Conservation (phyloP, 768 basidiomycete species). For the Amanita muscaria region DNA sequence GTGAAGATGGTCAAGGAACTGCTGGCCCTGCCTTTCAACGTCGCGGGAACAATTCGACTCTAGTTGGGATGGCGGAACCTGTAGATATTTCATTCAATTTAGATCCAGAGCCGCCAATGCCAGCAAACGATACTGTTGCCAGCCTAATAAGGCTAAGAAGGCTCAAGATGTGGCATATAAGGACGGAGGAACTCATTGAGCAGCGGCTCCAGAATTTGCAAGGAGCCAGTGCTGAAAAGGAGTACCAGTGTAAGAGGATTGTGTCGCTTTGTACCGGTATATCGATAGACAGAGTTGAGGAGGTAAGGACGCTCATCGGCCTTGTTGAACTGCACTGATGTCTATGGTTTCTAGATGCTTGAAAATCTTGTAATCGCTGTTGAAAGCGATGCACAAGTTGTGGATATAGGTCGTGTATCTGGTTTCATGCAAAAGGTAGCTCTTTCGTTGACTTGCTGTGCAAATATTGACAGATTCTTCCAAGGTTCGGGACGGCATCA, state of each 20-base stretch:
- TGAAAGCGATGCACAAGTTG: slow-evolving; percentile 76
- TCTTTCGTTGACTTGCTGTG: neutral
- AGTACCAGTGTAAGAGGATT: slow-evolving; percentile 87
- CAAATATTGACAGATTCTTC: neutral
- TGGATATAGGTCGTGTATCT: slow-evolving; percentile 79
- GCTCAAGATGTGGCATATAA: slow-evolving; percentile 74
- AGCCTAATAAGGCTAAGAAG: slow-evolving; percentile 66
- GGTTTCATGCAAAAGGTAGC: slow-evolving; percentile 86
- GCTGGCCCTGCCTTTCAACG: slow-evolving; percentile 64
- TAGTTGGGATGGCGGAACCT: slow-evolving; percentile 54
- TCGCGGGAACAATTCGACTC: slow-evolving; percentile 58
- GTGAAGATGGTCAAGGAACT: slow-evolving; percentile 27
- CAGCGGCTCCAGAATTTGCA: slow-evolving; percentile 61
- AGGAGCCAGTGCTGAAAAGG: slow-evolving; percentile 79
- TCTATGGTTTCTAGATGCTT: slow-evolving; percentile 50
- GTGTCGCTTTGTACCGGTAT: slow-evolving; percentile 85
- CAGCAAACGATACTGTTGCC: slow-evolving; percentile 45
- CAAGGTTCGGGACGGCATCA: slow-evolving; percentile 56
- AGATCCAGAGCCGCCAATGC: slow-evolving; percentile 68
- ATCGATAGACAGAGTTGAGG: slow-evolving; percentile 81
- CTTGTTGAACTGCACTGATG: slow-evolving; percentile 12
- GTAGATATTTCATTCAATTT: slow-evolving; percentile 57
- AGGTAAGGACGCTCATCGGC: slow-evolving; percentile 35
- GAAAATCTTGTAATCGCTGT: slow-evolving; percentile 80
- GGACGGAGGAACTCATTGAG: slow-evolving; percentile 68